A percentile compares a stretch with the other conserved stretches of the same genome.
Evolutionary conservation across 768 basidiomycete genomes (phyloP).

Genomic region (Kwoniella sp.): DNA sequence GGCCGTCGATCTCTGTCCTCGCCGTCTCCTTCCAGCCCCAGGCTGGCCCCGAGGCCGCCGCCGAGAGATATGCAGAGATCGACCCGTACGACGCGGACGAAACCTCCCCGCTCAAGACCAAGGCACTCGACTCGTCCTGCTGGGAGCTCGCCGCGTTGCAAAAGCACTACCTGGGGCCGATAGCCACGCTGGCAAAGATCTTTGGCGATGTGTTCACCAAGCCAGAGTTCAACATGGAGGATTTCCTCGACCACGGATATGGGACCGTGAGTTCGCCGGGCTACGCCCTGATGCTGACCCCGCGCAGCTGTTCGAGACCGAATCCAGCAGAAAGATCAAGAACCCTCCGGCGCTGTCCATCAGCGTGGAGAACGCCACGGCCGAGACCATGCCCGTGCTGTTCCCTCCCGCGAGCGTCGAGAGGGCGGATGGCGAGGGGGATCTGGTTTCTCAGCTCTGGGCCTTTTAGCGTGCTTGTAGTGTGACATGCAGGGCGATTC

Average conservation of each 20-base stretch:
- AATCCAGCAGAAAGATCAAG: conserved; percentile 71
- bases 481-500: no score
- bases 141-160: conserved; percentile 85
- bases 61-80: neutral
- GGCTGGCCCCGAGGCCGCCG: no score
- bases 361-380: conserved; percentile 30
- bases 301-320: conserved; percentile 76
- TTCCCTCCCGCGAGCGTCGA: conserved; percentile 17
- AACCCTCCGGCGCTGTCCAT: conserved; percentile 62
- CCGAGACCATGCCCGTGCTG: neutral
- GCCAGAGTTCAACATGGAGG: conserved; percentile 81
- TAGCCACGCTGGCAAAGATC: conserved; percentile 81
- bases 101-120: conserved; percentile 67
- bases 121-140: conserved; percentile 77
- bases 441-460: neutral
- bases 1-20: conserved; percentile 37
- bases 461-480: neutral
- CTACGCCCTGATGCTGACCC: neutral
- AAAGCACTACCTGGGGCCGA: conserved; percentile 75
- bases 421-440: neutral
- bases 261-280: conserved; percentile 46
- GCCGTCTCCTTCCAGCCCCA: neutral
- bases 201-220: conserved; percentile 91
- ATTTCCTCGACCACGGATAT: conserved; percentile 80
- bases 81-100: conserved; percentile 71